Base-by-base conservation (phyloP, 768 basidiomycete species). In the Termitomyces sp. region DNA sequence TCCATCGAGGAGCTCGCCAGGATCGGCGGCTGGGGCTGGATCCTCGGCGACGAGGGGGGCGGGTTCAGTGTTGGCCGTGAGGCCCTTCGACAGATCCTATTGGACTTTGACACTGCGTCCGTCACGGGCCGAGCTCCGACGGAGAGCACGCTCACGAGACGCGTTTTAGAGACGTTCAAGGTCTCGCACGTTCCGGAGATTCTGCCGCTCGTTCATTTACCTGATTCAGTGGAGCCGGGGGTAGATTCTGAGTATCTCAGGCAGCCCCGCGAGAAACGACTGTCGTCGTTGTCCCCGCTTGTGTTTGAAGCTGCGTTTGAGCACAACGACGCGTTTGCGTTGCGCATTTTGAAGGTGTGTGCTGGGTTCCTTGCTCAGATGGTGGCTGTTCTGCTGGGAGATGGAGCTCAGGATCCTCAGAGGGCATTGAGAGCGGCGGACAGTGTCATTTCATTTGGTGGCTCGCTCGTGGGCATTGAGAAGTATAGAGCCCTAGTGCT, bases 11-110 rank as follows among this genome's bases (percentile, higher is more conserved):
- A 90, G 65, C 78, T 90, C 44, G 88, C 84, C 1, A 80, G 91
- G 7, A 78, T 83, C 33, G 90, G 91, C 4, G 90, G 91, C 1
- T 91, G 87, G 88, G 90, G 91, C 0, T 91, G 89, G 88, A 84
- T 92, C 20, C 75, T 92, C 12, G 89, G 91, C 7, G 91, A 93
- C 67, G 91, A 93, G 68, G 92, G 92, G 12, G 85, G 89, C 22
- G 91, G 91, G 12, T 93, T 82, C 65, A 81, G 88, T 66, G 86
- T 93, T 58, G 92, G 92, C 6, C 78, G 88, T 39, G 89, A 90
- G 67, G 80, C 91, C 0, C 67, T 93, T 22, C 86, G 91, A 4
- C 81, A 87, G 61, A 79, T 93, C 51, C 73, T 90, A 50, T 61
- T 75, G 7, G 81, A 84, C 54, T 74, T 79, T 36, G 88, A 89